Percentiles rank a stretch among this genome's conserved stretches.
phyloP scores from a whole-genome alignment of 2,329 filamentous ascomycete species.

The Penicillium sp. region DNA sequence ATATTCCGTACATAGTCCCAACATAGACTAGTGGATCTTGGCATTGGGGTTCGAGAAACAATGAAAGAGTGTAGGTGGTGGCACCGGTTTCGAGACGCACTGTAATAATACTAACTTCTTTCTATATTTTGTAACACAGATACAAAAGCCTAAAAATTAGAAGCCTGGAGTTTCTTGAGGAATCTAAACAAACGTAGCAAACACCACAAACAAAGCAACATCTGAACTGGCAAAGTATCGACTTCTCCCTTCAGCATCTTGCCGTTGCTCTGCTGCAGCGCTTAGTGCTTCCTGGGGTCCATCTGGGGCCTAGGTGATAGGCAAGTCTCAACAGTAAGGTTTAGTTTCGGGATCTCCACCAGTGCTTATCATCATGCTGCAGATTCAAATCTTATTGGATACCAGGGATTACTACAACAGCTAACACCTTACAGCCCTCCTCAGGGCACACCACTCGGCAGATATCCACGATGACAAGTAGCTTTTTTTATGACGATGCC shows the following conservation, averaged over 20 bases:
- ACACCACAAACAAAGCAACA: not conserved
- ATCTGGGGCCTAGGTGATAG: not conserved
- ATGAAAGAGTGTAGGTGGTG: no score
- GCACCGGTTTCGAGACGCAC: no score
- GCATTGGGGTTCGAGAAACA: no score
- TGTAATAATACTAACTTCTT: not conserved
- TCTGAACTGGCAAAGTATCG: not conserved
- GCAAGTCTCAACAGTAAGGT: not conserved
- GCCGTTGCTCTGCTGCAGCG: not conserved
- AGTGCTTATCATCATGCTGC: not conserved
- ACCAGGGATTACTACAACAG: not conserved
- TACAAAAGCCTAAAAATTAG: not conserved
- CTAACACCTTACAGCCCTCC: not conserved
- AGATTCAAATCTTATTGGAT: not conserved
- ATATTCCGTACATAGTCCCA: no score
- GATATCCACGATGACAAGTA: not conserved
- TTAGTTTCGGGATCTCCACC: not conserved
- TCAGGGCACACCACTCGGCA: not conserved
- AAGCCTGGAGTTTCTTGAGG: not conserved
- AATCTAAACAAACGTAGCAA: not conserved
- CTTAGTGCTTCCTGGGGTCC: not conserved
- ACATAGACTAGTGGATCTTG: no score
- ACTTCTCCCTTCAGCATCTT: not conserved
- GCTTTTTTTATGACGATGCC: not conserved
- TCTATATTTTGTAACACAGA: not conserved